A percentile compares a stretch with the other conserved stretches of the same genome.
Conservation (phyloP, 2,329 filamentous ascomycete genomes). For the Xylaria digitata region DNA sequence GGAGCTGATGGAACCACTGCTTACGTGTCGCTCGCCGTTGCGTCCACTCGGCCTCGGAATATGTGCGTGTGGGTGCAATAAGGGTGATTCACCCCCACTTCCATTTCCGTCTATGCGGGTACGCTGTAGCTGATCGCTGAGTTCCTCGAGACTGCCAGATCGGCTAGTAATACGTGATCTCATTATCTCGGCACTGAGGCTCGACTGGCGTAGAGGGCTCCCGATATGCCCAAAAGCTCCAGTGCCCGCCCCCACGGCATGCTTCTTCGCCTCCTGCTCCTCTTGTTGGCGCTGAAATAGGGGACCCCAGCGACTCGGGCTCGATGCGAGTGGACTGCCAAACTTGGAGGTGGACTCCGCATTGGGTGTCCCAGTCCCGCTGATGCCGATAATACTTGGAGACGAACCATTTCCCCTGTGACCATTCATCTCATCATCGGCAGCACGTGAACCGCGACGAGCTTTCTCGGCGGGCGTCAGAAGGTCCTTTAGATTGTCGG, state of each 20-base stretch:
- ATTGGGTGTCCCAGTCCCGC: slow-evolving; percentile 54
- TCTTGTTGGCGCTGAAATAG: slow-evolving; percentile 70
- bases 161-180: slow-evolving; percentile 57
- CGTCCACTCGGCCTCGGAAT: slow-evolving; percentile 56
- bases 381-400: slow-evolving; percentile 52
- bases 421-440: slow-evolving; percentile 62
- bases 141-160: slow-evolving; percentile 60
- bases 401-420: slow-evolving; percentile 51
- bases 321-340: slow-evolving; percentile 69
- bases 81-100: slow-evolving; percentile 55
- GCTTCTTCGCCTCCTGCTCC: slow-evolving; percentile 64
- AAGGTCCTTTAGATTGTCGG: slow-evolving; percentile 74
- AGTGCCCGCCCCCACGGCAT: slow-evolving; percentile 57
- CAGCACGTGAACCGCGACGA: slow-evolving; percentile 68
- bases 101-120: slow-evolving; percentile 63
- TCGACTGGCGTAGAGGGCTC: slow-evolving; percentile 72
- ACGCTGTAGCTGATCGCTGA: slow-evolving; percentile 72
- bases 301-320: slow-evolving; percentile 70
- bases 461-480: slow-evolving; percentile 76
- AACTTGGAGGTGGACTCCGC: slow-evolving; percentile 65
- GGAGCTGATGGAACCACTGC: slow-evolving; percentile 68
- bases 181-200: slow-evolving; percentile 66
- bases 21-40: slow-evolving; percentile 67
- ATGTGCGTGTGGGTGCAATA: slow-evolving; percentile 63
- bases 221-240: slow-evolving; percentile 73